A percentile compares a stretch with the other conserved stretches of the same genome.
phyloP scores from a whole-genome alignment of 1,284 basidiomycete species.

The Phellopilus nigrolimitatus region DNA sequence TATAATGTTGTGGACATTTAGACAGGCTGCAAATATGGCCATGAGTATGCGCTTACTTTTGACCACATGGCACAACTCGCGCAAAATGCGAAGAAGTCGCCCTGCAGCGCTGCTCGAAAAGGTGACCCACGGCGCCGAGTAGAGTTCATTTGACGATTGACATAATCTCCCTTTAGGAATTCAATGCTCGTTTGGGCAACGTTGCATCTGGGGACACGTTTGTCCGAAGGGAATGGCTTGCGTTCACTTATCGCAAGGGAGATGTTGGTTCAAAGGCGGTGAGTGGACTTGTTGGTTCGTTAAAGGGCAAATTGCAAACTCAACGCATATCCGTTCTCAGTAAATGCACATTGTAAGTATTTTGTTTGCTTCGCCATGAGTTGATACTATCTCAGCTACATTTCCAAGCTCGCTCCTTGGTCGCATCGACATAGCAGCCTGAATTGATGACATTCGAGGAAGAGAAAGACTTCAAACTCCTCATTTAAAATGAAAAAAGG shows the following conservation, averaged over 20 bases:
- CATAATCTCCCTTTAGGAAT: too few species aligned
- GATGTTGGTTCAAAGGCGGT: slow-evolving; percentile 83
- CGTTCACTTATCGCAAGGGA: slow-evolving; percentile 44
- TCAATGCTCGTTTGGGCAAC: slow-evolving; percentile 62
- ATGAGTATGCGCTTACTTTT: slow-evolving; percentile 63
- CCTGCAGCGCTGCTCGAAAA: slow-evolving; percentile 75
- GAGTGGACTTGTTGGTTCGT: slow-evolving; percentile 26
- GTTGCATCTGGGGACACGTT: slow-evolving; percentile 77
- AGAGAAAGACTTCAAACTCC: not conserved
- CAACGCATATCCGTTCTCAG: too few species aligned
- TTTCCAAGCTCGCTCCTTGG: not conserved
- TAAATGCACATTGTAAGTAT: not conserved
- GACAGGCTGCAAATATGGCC: slow-evolving; percentile 74
- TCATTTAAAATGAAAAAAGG: too few species aligned
- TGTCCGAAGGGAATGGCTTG: slow-evolving; percentile 70
- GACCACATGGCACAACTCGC: slow-evolving; percentile 64
- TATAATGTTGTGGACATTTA: slow-evolving; percentile 30
- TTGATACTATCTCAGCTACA: not conserved
- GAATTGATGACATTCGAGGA: not conserved
- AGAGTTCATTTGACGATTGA: too few species aligned
- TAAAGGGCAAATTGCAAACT: not conserved
- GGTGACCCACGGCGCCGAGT: too few species aligned
- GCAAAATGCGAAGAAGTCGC: slow-evolving; percentile 73
- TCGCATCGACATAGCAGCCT: not conserved
- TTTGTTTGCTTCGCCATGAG: not conserved